Evolutionary conservation across 768 basidiomycete species (phyloP).

Genomic region (Candolleomyces aberdarensis): DNA sequence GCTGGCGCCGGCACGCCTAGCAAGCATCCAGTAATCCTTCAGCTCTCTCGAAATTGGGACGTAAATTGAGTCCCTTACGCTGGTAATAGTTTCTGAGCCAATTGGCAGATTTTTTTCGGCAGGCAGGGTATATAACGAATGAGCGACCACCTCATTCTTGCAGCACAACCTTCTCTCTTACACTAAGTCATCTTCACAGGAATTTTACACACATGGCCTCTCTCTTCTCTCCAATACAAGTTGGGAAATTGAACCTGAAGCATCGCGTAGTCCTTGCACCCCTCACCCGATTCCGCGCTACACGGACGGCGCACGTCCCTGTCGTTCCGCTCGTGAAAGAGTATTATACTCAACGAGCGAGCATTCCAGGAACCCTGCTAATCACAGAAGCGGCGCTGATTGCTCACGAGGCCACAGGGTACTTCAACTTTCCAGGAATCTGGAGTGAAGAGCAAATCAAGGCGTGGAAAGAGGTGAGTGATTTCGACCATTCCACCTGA

Average conservation of each 20-base stretch:
- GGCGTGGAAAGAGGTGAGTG: slow-evolving; percentile 50
- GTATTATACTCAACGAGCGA: slow-evolving; percentile 50
- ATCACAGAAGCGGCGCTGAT: slow-evolving; percentile 59
- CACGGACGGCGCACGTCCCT: slow-evolving; percentile 31
- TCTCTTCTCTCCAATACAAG: slow-evolving; percentile 45
- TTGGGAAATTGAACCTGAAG: slow-evolving; percentile 38
- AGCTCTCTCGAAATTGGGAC: too few relatives aligned
- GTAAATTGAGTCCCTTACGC: too few relatives aligned
- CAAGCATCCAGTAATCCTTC: too few relatives aligned
- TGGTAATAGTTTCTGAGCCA: too few relatives aligned
- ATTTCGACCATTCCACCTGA: too few relatives aligned
- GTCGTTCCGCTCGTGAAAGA: slow-evolving; percentile 30
- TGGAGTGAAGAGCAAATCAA: slow-evolving; percentile 57
- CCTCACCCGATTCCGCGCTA: slow-evolving; percentile 43
- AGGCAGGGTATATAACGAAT: too few relatives aligned
- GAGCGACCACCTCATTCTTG: too few relatives aligned
- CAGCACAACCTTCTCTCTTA: too few relatives aligned
- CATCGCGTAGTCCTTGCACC: slow-evolving; percentile 58
- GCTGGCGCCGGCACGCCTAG: too few relatives aligned
- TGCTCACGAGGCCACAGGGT: slow-evolving; percentile 46
- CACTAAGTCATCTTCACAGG: too few relatives aligned
- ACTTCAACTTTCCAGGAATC: slow-evolving; percentile 54
- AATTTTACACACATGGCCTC: neutral
- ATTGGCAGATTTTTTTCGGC: too few relatives aligned
- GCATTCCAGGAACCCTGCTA: slow-evolving; percentile 48